Base-by-base conservation (phyloP, 2,329 filamentous ascomycete genomes). In the Coniella lustricola region DNA sequence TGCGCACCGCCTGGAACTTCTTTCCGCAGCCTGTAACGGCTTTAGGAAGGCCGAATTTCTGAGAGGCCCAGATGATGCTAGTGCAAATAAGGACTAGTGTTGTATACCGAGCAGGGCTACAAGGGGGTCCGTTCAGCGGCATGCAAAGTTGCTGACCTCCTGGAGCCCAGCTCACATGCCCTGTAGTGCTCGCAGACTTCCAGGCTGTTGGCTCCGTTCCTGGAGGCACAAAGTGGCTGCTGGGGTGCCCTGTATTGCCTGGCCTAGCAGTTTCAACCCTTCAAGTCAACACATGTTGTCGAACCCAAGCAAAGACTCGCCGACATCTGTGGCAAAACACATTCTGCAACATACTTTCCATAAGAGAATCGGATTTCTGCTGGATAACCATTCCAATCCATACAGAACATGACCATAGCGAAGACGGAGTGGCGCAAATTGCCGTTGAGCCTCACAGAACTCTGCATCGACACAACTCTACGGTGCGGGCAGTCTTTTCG, bases 401-500 rank as follows among this genome's bases (percentile, higher is more conserved):
- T 20, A 20, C 4, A 17, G 33, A 37, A 29, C 8, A 54, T 54
- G 52, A 36, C 22, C 8, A 54, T 54, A 8, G 75, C 74, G 25
- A 72, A 81, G n/a, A 75, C 83, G 14, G 85, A 88, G 63, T 98
- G 93, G 93, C 81, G 81, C 55, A 94, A 87, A 70, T 70, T 98
- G 57, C 90, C 93, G 20, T 72, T 96, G 35, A 86, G 76, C 52
- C 70, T 95, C 31, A 79, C 83, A 3, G 93, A 98, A 63, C 78
- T 98, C 3, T 96, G 89, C 64, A 90, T 98, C 56, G 89, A 95
- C 59, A 98, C 91, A 0, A 95, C 90, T 0, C 72, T 98, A 31
- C 84, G 91, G 54, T 98, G 93, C 64, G 93, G 93, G 3, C 93
- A 98, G 65, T 95, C 91, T 0, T 98, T 98, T 59, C 84, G 91